phyloP scores from a whole-genome alignment of 352 stramenopile genomes.

The Phytophthora pistaciae region DNA sequence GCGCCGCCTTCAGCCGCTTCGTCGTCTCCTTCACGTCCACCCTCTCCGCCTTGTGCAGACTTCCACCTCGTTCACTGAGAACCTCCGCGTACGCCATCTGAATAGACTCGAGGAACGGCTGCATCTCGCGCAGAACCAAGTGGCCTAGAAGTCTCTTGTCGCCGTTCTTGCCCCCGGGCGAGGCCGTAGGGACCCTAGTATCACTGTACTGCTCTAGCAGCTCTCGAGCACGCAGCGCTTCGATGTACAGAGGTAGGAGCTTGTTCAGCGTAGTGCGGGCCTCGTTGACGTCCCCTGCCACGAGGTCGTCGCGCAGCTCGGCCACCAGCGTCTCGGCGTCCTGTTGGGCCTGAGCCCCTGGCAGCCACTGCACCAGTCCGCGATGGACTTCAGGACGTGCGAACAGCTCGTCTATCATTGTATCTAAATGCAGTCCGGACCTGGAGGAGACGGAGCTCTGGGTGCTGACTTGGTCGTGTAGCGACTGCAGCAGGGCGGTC shows the following conservation, averaged over 20 bases:
- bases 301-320: not conserved
- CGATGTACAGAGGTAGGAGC: not conserved
- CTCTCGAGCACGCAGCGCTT: not conserved
- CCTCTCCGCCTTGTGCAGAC: not conserved
- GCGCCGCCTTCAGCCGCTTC: not conserved
- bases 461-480: not conserved
- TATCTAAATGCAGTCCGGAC: not conserved
- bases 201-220: not conserved
- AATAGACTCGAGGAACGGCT: not conserved
- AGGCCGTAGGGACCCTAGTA: not conserved
- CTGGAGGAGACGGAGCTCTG: not conserved
- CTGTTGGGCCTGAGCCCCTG: not conserved
- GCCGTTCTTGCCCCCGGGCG: not conserved
- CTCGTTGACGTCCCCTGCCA: not conserved
- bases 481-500: not conserved
- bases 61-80: not conserved
- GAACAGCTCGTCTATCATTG: not conserved
- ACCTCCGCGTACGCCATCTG: not conserved
- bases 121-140: not conserved
- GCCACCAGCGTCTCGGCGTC: not conserved
- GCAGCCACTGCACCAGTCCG: not conserved
- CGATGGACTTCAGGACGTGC: not conserved
- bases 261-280: not conserved
- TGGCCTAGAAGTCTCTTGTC: not conserved
- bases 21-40: not conserved